Evolutionary conservation across 352 stramenopile genomes (phyloP).

Genomic region (Globisporangium iwayamae): DNA sequence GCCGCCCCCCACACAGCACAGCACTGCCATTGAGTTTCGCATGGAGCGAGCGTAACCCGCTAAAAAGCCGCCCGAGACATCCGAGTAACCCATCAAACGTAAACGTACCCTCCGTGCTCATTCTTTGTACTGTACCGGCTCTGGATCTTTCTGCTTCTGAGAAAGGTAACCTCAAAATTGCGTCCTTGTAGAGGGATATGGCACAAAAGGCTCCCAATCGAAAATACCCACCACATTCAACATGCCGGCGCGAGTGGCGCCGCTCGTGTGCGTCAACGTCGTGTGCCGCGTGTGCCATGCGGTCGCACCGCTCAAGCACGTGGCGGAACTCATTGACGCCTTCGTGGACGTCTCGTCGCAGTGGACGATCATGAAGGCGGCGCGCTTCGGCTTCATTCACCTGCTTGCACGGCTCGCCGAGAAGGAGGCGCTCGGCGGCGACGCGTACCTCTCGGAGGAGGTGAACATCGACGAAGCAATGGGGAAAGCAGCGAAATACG

Average conservation of each 20-base stretch:
- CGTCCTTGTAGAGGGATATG: conserved; percentile 1
- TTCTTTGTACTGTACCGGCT: not conserved
- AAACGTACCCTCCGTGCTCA: not conserved
- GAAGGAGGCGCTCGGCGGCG: conserved; percentile 11
- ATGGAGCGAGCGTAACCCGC: conserved; percentile 11
- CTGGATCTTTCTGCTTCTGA: conserved; percentile 10
- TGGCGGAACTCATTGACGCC: conserved; percentile 30
- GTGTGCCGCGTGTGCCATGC: conserved; percentile 16
- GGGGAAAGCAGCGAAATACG: conserved; percentile 32
- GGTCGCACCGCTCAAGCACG: conserved; percentile 33
- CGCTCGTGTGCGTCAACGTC: conserved; percentile 20
- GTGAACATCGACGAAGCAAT: conserved; percentile 38
- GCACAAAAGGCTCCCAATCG: not conserved
- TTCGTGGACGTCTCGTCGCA: conserved; percentile 32
- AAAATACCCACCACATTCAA: not conserved
- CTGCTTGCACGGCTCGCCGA: conserved; percentile 33
- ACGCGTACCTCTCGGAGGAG: conserved; percentile 11
- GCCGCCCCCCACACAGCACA: conserved; percentile 4
- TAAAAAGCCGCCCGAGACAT: not conserved
- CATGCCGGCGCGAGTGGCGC: not conserved
- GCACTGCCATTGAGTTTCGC: conserved; percentile 16
- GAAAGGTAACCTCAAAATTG: not conserved
- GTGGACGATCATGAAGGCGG: conserved; percentile 41
- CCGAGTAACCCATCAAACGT: not conserved
- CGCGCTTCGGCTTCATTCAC: conserved; percentile 33